A percentile compares a stretch with the other conserved stretches of the same genome.
These are phyloP conservation scores for Phytophthora colocasiae DNA, from an alignment of 352 stramenopile species.

Conservation along the genomic window DNA sequence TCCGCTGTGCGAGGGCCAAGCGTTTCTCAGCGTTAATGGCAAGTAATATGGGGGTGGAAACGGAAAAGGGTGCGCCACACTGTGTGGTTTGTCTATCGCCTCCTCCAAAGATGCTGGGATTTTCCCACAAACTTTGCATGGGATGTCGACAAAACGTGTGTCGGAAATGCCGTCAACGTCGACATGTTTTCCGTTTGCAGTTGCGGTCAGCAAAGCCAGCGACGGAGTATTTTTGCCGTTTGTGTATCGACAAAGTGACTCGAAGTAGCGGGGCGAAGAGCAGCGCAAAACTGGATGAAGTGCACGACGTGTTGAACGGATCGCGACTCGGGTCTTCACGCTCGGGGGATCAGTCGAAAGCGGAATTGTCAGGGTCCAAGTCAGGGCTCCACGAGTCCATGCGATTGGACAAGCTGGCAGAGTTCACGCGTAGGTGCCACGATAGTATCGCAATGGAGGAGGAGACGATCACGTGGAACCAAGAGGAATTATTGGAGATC, in stretches of 20 bases:
- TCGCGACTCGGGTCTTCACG: slow-evolving; percentile 21
- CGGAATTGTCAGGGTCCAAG: slow-evolving; percentile 18
- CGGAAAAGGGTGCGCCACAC: slow-evolving; percentile 34
- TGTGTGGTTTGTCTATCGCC: slow-evolving; percentile 55
- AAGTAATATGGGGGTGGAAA: slow-evolving; percentile 16
- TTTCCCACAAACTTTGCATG: slow-evolving; percentile 51
- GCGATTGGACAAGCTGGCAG: slow-evolving; percentile 34
- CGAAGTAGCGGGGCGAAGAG: slow-evolving; percentile 18
- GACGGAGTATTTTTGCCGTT: slow-evolving; percentile 55
- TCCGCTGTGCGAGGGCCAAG: slow-evolving; percentile 50
- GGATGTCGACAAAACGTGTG: slow-evolving; percentile 57
- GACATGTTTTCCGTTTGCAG: slow-evolving; percentile 57
- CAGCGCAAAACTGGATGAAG: slow-evolving; percentile 33
- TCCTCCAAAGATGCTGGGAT: slow-evolving; percentile 40
- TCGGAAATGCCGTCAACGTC: slow-evolving; percentile 48
- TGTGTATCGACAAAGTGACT: slow-evolving; percentile 57
- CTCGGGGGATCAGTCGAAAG: slow-evolving; percentile 9
- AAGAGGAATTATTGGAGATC: slow-evolving; percentile 45
- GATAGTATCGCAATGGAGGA: slow-evolving; percentile 27
- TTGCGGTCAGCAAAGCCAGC: slow-evolving; percentile 52
- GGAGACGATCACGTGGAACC: slow-evolving; percentile 42
- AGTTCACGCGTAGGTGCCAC: slow-evolving; percentile 37
- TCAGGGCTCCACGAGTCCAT: slow-evolving; percentile 18
- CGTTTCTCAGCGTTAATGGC: slow-evolving; percentile 58
- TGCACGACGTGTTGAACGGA: slow-evolving; percentile 36